Evolutionary conservation across 164 flowering plant species (phyloP).

Genomic region (Magnolia changhungtana): DNA sequence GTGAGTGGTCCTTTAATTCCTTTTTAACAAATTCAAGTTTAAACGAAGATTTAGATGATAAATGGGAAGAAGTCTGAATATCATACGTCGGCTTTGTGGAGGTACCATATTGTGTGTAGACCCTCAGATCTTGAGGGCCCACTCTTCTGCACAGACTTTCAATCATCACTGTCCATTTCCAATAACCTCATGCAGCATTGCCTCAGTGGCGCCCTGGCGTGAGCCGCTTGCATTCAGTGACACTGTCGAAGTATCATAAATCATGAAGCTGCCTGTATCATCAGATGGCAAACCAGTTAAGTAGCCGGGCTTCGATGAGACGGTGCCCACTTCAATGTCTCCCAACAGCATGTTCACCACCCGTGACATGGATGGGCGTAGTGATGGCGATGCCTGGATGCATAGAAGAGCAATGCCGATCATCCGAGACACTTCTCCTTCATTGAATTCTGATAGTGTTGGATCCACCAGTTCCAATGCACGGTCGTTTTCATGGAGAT

Average conservation of each 20-base stretch:
- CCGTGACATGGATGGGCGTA: slow-evolving; percentile 63
- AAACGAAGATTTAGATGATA: no score
- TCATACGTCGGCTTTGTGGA: no score
- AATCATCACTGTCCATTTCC: slow-evolving; percentile 12
- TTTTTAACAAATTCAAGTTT: no score
- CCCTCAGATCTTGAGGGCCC: no score
- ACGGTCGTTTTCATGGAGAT: slow-evolving; percentile 36
- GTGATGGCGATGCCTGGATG: slow-evolving; percentile 57
- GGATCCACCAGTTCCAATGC: slow-evolving; percentile 47
- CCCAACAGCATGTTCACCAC: slow-evolving; percentile 62
- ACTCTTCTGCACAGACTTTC: no score
- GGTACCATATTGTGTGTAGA: no score
- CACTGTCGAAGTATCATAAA: not conserved
- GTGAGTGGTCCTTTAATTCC: no score
- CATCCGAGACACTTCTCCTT: slow-evolving; percentile 41
- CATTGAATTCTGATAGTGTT: slow-evolving; percentile 26
- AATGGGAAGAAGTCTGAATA: no score
- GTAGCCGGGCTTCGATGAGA: slow-evolving; percentile 31
- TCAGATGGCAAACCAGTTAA: slow-evolving; percentile 16
- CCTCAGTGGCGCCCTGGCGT: not conserved
- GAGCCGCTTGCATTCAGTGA: slow-evolving; percentile 14
- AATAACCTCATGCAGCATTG: not conserved
- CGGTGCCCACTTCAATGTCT: slow-evolving; percentile 47
- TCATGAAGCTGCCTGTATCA: slow-evolving; percentile 17
- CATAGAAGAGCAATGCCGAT: slow-evolving; percentile 51